A percentile compares a stretch with the other conserved stretches of the same genome.
These are phyloP conservation scores for Coemansia sp. DNA, from an alignment of 192 early-diverging fungal species.

Conservation along the genomic window DNA sequence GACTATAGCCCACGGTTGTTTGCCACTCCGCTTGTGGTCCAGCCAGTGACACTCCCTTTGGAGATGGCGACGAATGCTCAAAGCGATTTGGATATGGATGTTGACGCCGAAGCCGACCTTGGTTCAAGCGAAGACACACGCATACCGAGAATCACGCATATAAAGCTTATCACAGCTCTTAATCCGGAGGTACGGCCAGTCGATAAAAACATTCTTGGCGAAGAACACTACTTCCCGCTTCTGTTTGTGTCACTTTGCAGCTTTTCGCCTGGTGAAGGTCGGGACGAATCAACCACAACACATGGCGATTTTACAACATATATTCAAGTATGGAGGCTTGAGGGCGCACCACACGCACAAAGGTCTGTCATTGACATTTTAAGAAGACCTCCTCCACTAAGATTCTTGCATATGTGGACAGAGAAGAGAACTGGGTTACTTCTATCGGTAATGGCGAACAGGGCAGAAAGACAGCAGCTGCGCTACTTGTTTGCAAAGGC, in stretches of 20 bases:
- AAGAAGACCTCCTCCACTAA: conserved; percentile 40
- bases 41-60: conserved; percentile 34
- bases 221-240: conserved; percentile 49
- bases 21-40: conserved; percentile 49
- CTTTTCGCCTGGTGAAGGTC: background rate
- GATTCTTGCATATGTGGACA: conserved; percentile 45
- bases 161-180: conserved; percentile 53
- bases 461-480: conserved; percentile 57
- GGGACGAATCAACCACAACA: background rate
- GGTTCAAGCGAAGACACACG: conserved; percentile 9
- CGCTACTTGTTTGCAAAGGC: conserved; percentile 51
- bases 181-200: conserved; percentile 48
- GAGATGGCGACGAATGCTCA: conserved; percentile 5
- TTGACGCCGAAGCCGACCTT: conserved; percentile 10
- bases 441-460: conserved; percentile 45
- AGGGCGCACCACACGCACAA: conserved; percentile 46
- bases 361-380: conserved; percentile 36
- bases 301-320: conserved; percentile 23
- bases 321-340: conserved; percentile 51
- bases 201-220: conserved; percentile 49
- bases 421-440: conserved; percentile 39
- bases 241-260: conserved; percentile 43
- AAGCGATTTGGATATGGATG: conserved; percentile 15
- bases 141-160: conserved; percentile 34
- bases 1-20: conserved; percentile 55